Evolutionary conservation across 805 yeast species (phyloP).

Genomic region (Sugiyamaella valdiviana): DNA sequence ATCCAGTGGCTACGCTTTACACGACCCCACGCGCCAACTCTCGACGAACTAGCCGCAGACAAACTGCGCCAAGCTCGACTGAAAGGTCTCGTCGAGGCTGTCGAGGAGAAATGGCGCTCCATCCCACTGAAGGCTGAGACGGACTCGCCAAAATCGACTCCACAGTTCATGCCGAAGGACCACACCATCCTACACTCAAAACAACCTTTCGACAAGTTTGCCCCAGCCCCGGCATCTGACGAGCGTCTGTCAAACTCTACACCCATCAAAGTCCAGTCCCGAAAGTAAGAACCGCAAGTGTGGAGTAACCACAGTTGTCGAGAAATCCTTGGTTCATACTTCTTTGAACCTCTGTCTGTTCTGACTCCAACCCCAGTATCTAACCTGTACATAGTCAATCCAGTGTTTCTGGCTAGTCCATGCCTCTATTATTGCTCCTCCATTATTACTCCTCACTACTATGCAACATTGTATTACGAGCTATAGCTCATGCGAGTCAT

Average conservation of each 20-base stretch:
- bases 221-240: not conserved
- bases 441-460: too few species aligned
- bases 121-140: constrained; percentile 27
- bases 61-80: constrained; percentile 49
- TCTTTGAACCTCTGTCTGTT: too few species aligned
- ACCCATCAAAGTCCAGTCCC: not conserved
- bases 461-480: too few species aligned
- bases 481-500: too few species aligned
- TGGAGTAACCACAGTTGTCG: too few species aligned
- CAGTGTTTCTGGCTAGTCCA: too few species aligned
- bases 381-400: too few species aligned
- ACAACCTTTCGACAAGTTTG: not conserved
- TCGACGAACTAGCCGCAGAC: constrained; percentile 57
- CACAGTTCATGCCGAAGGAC: not conserved
- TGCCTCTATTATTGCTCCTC: too few species aligned
- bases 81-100: constrained; percentile 43
- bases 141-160: not conserved
- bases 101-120: constrained; percentile 33
- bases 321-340: too few species aligned
- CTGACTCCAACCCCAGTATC: too few species aligned
- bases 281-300: too few species aligned
- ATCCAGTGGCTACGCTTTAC: constrained; percentile 71
- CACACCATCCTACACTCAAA: not conserved
- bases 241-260: not conserved
- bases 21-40: constrained; percentile 51